These are phyloP conservation scores for Cydonia oblonga DNA, from an alignment of 331 rosid species.

Conservation along the genomic window DNA sequence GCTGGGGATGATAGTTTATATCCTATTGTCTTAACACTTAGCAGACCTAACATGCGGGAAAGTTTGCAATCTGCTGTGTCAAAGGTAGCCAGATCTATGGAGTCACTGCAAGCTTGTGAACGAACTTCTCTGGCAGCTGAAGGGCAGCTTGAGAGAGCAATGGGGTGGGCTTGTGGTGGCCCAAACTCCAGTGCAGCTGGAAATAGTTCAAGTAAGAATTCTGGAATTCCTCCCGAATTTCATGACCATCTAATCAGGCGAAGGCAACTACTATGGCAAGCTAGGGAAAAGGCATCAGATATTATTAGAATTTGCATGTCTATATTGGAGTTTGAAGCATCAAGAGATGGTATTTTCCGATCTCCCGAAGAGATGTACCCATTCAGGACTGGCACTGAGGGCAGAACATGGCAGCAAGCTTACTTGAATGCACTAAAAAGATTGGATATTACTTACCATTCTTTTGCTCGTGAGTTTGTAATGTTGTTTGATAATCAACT, in stretches of 20 bases:
- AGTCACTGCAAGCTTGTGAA: slow-evolving; percentile 76
- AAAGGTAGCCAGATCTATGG: slow-evolving; percentile 62
- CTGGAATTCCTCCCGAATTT: slow-evolving; percentile 90
- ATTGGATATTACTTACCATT: slow-evolving; percentile 69
- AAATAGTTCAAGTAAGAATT: slow-evolving; percentile 45
- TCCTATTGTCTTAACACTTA: slow-evolving; percentile 47
- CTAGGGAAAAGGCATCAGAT: slow-evolving; percentile 77
- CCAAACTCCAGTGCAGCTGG: slow-evolving; percentile 57
- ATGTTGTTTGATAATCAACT: not conserved
- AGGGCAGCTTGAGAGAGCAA: slow-evolving; percentile 96
- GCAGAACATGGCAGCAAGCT: slow-evolving; percentile 80
- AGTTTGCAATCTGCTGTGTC: slow-evolving; percentile 64
- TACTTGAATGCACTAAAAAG: slow-evolving; percentile 65
- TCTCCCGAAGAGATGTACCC: slow-evolving; percentile 56
- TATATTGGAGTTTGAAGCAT: slow-evolving; percentile 80
- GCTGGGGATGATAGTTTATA: slow-evolving; percentile 51
- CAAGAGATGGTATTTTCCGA: slow-evolving; percentile 69
- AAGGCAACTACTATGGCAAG: slow-evolving; percentile 61
- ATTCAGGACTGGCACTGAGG: slow-evolving; percentile 45
- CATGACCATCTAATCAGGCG: slow-evolving; percentile 77
- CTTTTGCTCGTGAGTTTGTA: slow-evolving; percentile 60
- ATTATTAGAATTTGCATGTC: slow-evolving; percentile 64
- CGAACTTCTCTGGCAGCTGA: slow-evolving; percentile 66
- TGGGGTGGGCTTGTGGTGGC: slow-evolving; percentile 96
- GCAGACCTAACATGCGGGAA: slow-evolving; percentile 70